These are phyloP conservation scores for Westerdykella sp. DNA, from an alignment of 2,329 filamentous ascomycete species.

Conservation along the genomic window DNA sequence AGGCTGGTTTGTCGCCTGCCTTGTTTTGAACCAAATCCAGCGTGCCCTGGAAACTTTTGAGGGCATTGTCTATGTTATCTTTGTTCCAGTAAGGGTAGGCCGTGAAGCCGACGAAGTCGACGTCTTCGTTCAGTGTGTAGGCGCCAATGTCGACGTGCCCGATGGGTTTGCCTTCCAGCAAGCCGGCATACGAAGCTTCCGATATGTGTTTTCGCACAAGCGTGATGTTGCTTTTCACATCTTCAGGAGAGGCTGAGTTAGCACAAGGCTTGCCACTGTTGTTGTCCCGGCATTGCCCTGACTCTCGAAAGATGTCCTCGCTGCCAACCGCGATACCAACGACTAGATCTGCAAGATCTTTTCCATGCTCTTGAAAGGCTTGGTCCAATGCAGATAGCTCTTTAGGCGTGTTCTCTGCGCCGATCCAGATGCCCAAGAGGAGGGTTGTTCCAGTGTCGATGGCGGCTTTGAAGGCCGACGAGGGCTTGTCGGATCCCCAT, in stretches of 20 bases:
- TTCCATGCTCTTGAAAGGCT: constrained; percentile 27
- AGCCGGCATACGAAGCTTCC: constrained; percentile 50
- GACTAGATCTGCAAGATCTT: constrained; percentile 48
- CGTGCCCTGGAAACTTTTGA: constrained; percentile 29
- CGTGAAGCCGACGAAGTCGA: constrained; percentile 31
- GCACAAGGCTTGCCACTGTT: not conserved
- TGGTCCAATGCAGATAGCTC: constrained; percentile 27
- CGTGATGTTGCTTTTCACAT: constrained; percentile 53
- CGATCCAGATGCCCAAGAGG: constrained; percentile 30
- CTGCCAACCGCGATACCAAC: constrained; percentile 32
- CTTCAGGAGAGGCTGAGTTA: constrained; percentile 53
- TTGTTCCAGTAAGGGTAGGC: constrained; percentile 30
- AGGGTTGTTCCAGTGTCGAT: constrained; percentile 28
- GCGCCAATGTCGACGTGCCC: constrained; percentile 31
- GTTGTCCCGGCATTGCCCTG: constrained; percentile 37
- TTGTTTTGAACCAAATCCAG: constrained; percentile 16
- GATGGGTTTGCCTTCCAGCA: constrained; percentile 37
- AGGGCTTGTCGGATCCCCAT: constrained; percentile 47
- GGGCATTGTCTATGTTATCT: constrained; percentile 30
- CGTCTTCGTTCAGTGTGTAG: constrained; percentile 17
- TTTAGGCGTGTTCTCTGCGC: constrained; percentile 5
- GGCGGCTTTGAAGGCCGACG: constrained; percentile 41
- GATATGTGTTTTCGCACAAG: constrained; percentile 44
- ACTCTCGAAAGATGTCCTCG: constrained; percentile 57
- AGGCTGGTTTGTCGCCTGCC: constrained; percentile 20